Percentiles rank a stretch among this genome's conserved stretches.
These are phyloP conservation scores for Marchantia polymorpha DNA, from an alignment of 225 moss, liverwort and hornwort species.

Conservation along the genomic window DNA sequence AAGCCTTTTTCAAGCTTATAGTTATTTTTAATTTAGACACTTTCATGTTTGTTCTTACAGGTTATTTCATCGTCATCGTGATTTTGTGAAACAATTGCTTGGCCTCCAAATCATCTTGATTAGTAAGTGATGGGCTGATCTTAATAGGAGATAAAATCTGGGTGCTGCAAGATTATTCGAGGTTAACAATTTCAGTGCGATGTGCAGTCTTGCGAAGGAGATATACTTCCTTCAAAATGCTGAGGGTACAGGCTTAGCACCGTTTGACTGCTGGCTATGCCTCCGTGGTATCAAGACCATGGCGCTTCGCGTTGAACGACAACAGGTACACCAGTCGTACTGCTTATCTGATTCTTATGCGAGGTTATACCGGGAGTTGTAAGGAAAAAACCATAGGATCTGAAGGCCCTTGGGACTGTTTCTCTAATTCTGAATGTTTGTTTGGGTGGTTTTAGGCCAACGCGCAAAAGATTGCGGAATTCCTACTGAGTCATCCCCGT, in stretches of 20 bases:
- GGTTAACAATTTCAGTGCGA: not conserved
- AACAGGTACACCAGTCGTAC: conserved; percentile 47
- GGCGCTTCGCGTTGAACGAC: conserved; percentile 89
- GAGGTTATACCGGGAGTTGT: not conserved
- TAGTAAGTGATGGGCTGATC: not conserved
- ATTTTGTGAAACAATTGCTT: not conserved
- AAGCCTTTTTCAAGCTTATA: too few species aligned
- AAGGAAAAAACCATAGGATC: not conserved
- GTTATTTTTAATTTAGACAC: too few species aligned
- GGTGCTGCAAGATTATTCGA: not conserved
- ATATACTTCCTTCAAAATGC: conserved; percentile 78
- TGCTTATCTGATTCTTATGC: not conserved
- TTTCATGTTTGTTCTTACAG: too few species aligned
- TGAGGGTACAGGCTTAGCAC: conserved; percentile 77
- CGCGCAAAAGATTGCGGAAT: conserved; percentile 85
- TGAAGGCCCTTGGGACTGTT: not conserved
- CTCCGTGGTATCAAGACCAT: conserved; percentile 86
- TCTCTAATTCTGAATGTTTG: not conserved
- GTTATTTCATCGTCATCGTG: too few species aligned
- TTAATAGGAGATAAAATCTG: not conserved
- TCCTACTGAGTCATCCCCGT: conserved; percentile 56
- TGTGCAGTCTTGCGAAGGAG: conserved; percentile 66
- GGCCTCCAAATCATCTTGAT: not conserved
- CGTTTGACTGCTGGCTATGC: conserved; percentile 96
- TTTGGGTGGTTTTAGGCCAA: conserved; percentile 47